phyloP scores from a whole-genome alignment of 2,329 filamentous ascomycete genomes.

The Neofusicoccum cordaticola region DNA sequence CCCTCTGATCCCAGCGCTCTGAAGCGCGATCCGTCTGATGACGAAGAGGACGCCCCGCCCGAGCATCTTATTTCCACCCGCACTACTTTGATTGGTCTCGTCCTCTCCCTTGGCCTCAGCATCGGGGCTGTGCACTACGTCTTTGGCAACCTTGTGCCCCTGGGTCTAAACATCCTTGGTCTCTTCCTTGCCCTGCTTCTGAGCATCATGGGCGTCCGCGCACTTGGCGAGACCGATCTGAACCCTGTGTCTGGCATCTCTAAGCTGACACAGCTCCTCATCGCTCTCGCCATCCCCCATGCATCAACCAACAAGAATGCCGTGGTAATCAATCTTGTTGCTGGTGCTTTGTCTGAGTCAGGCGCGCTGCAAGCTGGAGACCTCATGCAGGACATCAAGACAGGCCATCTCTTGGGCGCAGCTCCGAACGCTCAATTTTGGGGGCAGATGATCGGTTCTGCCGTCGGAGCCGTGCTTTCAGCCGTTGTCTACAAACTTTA shows the following conservation, averaged over 20 bases:
- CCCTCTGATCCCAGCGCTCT: slow-evolving; percentile 23
- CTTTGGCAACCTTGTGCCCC: slow-evolving; percentile 78
- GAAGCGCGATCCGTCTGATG: slow-evolving; percentile 30
- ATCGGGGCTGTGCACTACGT: slow-evolving; percentile 76
- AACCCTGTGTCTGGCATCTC: slow-evolving; percentile 96
- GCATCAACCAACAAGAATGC: slow-evolving; percentile 67
- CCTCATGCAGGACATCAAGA: slow-evolving; percentile 95
- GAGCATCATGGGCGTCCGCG: slow-evolving; percentile 63
- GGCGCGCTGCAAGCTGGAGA: slow-evolving; percentile 93
- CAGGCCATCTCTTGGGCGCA: slow-evolving; percentile 86
- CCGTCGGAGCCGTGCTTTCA: slow-evolving; percentile 79
- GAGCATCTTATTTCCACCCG: slow-evolving; percentile 75
- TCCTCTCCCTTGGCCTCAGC: slow-evolving; percentile 75
- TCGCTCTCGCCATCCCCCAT: slow-evolving; percentile 82
- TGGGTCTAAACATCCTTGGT: slow-evolving; percentile 79
- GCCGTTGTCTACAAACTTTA: slow-evolving; percentile 88
- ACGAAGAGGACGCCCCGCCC: slow-evolving; percentile 75
- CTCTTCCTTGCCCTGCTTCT: slow-evolving; percentile 71
- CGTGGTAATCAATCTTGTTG: slow-evolving; percentile 92
- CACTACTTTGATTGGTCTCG: slow-evolving; percentile 71
- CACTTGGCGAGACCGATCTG: slow-evolving; percentile 78
- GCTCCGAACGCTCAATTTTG: slow-evolving; percentile 94
- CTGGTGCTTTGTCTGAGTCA: slow-evolving; percentile 80
- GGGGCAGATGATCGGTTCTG: slow-evolving; percentile 88
- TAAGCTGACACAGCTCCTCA: slow-evolving; percentile 93